These are phyloP conservation scores for Dryas octopetala DNA, from an alignment of 306 rosid species.

Conservation along the genomic window DNA sequence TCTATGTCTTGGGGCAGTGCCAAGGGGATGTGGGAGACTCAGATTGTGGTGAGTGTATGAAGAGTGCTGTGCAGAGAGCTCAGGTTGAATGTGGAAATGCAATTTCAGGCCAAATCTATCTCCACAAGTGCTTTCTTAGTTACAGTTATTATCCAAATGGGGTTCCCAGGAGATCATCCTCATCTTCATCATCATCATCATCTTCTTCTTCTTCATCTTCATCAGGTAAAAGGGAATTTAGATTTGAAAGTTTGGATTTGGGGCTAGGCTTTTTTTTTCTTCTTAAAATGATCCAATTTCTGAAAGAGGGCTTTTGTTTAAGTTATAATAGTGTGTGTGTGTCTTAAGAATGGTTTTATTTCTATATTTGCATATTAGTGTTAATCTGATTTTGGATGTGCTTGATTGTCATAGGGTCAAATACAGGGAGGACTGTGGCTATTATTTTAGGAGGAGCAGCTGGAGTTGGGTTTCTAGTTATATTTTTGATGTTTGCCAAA, in stretches of 20 bases:
- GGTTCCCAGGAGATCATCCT: conserved; percentile 67
- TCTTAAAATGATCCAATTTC: background rate
- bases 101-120: conserved; percentile 78
- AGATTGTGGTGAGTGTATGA: conserved; percentile 83
- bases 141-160: conserved; percentile 87
- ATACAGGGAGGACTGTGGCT: conserved; percentile 85
- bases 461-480: conserved; percentile 76
- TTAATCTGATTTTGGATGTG: conserved; percentile 14
- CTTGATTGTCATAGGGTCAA: conserved; percentile 42
- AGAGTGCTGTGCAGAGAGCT: conserved; percentile 73
- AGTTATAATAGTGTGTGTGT: background rate
- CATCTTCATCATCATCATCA: conserved; percentile 42
- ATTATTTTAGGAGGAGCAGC: conserved; percentile 85
- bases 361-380: background rate
- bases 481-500: conserved; percentile 77
- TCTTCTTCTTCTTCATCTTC: conserved; percentile 38
- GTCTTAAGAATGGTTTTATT: background rate
- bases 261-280: background rate
- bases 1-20: conserved; percentile 86
- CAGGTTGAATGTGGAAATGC: conserved; percentile 86
- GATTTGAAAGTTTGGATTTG: conserved; percentile 6
- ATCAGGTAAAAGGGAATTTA: conserved; percentile 43
- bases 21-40: conserved; percentile 90
- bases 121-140: conserved; percentile 84
- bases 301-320: background rate